These are phyloP conservation scores for Tolypocladium tropicale DNA, from an alignment of 2,329 filamentous ascomycete genomes.

Conservation along the genomic window DNA sequence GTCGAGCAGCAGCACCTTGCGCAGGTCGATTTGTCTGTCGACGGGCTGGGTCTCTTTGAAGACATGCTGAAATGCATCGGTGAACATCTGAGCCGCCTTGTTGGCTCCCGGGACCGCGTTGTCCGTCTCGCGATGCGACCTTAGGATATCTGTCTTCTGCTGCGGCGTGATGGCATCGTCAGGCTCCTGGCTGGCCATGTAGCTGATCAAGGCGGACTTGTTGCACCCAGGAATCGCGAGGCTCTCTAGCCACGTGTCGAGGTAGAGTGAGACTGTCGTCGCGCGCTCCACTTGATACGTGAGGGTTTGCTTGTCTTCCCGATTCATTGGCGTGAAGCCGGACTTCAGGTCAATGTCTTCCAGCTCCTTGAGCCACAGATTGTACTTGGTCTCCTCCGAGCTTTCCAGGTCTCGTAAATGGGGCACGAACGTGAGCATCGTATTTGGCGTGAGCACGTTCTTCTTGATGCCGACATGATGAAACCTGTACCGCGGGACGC, in stretches of 20 bases:
- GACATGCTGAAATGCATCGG: constrained; percentile 45
- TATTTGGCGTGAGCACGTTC: constrained; percentile 50
- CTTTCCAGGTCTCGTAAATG: constrained; percentile 47
- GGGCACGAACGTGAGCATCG: constrained; percentile 49
- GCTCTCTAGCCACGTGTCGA: constrained; percentile 41
- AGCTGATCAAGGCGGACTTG: constrained; percentile 40
- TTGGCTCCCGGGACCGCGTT: constrained; percentile 29
- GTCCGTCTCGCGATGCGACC: constrained; percentile 32
- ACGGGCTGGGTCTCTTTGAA: constrained; percentile 28
- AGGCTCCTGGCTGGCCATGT: constrained; percentile 39
- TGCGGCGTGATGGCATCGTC: constrained; percentile 41
- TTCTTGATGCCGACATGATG: constrained; percentile 50
- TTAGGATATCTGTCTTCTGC: constrained; percentile 41
- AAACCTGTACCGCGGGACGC: constrained; percentile 48
- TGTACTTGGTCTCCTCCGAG: constrained; percentile 45
- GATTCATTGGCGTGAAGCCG: constrained; percentile 44
- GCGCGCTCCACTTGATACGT: constrained; percentile 42
- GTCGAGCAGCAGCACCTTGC: constrained; percentile 42
- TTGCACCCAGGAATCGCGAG: constrained; percentile 41
- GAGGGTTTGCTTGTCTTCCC: constrained; percentile 38
- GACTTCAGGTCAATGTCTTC: constrained; percentile 47
- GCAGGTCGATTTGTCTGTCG: constrained; percentile 33
- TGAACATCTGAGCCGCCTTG: constrained; percentile 38
- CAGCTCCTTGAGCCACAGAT: constrained; percentile 45
- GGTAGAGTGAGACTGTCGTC: constrained; percentile 39